Percentiles rank a stretch among this genome's conserved stretches.
phyloP scores from a whole-genome alignment of 441 rosid species.

The Gossypium aridum region DNA sequence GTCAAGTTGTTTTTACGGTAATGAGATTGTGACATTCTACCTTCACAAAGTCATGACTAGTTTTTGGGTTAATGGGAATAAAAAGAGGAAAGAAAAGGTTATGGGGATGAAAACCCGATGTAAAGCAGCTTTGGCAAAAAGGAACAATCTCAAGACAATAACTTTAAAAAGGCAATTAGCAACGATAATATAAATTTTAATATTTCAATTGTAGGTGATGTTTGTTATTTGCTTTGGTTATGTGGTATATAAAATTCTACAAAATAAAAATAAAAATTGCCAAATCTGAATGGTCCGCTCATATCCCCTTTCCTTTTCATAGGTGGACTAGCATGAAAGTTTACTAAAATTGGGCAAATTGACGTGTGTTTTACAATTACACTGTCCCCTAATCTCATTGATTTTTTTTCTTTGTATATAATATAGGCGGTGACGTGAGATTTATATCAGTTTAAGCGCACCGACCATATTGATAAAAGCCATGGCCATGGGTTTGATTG shows the following conservation, averaged over 20 bases:
- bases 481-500: background rate
- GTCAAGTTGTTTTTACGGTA: too few relatives aligned
- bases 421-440: background rate
- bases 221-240: background rate
- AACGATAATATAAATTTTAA: background rate
- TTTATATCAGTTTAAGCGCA: background rate
- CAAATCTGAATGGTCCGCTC: background rate
- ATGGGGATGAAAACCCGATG: background rate
- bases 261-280: background rate
- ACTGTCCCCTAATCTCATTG: background rate
- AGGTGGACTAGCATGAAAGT: background rate
- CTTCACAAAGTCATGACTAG: background rate
- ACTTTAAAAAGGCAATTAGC: background rate
- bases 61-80: background rate
- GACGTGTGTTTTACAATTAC: background rate
- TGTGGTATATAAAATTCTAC: too few relatives aligned
- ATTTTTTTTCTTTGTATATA: background rate
- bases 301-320: background rate
- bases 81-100: background rate
- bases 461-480: constrained; percentile 3
- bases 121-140: background rate
- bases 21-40: too few relatives aligned
- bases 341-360: background rate
- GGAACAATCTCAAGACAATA: background rate
- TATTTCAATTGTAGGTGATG: background rate